A percentile compares a stretch with the other conserved stretches of the same genome.
Conservation (phyloP, 2,329 filamentous ascomycete species). For the Cladobotryum mycophilum region DNA sequence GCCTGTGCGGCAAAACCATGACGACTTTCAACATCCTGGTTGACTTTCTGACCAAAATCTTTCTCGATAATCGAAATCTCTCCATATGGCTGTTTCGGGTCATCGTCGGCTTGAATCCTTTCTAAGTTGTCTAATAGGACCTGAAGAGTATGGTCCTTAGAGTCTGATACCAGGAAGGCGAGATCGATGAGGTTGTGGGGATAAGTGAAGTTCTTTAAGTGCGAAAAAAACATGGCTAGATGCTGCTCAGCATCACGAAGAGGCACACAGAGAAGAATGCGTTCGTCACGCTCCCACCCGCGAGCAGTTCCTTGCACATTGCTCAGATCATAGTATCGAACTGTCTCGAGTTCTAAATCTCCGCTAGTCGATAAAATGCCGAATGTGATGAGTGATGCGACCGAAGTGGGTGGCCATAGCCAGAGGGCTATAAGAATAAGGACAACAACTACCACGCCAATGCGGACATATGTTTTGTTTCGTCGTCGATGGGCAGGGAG, state of each 20-base stretch:
- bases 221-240: conserved; percentile 97
- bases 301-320: conserved; percentile 86
- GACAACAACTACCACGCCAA: conserved; percentile 53
- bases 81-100: conserved; percentile 78
- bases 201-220: conserved; percentile 93
- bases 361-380: conserved; percentile 62
- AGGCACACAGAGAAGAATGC: conserved; percentile 90
- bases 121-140: conserved; percentile 70
- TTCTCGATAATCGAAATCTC: conserved; percentile 98
- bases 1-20: conserved; percentile 97
- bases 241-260: conserved; percentile 88
- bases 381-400: conserved; percentile 58
- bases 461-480: conserved; percentile 63
- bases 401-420: conserved; percentile 61
- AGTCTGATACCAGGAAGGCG: conserved; percentile 94
- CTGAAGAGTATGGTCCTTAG: conserved; percentile 81
- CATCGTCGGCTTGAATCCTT: conserved; percentile 70
- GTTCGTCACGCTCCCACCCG: conserved; percentile 94
- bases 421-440: conserved; percentile 66
- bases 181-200: conserved; percentile 94
- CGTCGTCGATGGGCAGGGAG: conserved; percentile 65
- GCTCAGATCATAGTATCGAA: conserved; percentile 93
- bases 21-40: conserved; percentile 94
- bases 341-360: conserved; percentile 80
- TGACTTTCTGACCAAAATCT: conserved; percentile 96